These are phyloP conservation scores for Acacia concinna DNA, from an alignment of 331 rosid species.

Conservation along the genomic window DNA sequence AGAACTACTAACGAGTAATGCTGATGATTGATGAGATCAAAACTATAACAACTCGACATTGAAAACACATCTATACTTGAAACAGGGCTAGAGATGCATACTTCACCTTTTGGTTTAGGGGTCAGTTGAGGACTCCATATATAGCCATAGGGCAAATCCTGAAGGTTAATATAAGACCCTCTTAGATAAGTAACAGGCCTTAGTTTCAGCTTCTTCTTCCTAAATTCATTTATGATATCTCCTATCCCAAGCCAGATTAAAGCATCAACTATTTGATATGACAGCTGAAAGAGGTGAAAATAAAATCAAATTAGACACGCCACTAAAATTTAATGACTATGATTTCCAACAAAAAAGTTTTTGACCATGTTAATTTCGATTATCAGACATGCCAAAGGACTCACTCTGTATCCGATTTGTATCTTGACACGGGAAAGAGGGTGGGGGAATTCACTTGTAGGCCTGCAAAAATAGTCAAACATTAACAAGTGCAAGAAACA, in stretches of 20 bases:
- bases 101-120: conserved; percentile 90
- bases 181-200: conserved; percentile 76
- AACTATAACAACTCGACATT: conserved; percentile 6
- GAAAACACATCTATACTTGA: background rate
- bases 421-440: conserved; percentile 88
- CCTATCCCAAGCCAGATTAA: conserved; percentile 94
- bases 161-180: conserved; percentile 58
- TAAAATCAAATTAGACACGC: conserved; percentile 12
- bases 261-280: conserved; percentile 87
- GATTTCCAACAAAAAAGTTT: background rate
- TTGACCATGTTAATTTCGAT: conserved; percentile 13
- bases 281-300: conserved; percentile 58
- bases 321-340: conserved; percentile 18
- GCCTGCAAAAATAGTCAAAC: conserved; percentile 54
- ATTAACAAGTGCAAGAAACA: conserved; percentile 14
- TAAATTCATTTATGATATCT: conserved; percentile 78
- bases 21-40: conserved; percentile 2
- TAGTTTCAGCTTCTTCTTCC: conserved; percentile 80
- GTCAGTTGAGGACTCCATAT: conserved; percentile 97
- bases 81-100: conserved; percentile 8
- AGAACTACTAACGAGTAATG: conserved; percentile 8
- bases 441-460: conserved; percentile 90
- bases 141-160: conserved; percentile 74
- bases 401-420: conserved; percentile 71
- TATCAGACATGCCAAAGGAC: conserved; percentile 29